Evolutionary conservation across 371 early-diverging fungal species (phyloP), one percentile per base, ranked within the genome.

Genomic region (Mortierella sp.): DNA sequence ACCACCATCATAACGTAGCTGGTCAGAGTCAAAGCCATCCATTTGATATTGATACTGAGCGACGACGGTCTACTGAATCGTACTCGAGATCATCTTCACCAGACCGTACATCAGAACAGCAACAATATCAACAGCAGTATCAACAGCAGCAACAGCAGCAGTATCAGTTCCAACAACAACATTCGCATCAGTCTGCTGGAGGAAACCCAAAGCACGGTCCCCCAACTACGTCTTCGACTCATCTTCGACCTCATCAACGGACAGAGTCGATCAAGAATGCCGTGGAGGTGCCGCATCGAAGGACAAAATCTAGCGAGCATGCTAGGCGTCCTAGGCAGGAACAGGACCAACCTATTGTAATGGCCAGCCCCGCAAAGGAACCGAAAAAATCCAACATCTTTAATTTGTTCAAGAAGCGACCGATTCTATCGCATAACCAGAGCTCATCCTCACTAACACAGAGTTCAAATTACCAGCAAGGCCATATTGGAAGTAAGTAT

Each of bases 281-380:
- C 8, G 56, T 37, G 43, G 63, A 71, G 17, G 64, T 64, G 13
- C 58, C 58, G 40, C 77, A 76, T 60, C 62, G 77, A 47, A 61
- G 77, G 60, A 71, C 77, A 76, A 76, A 76, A 43, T 76, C 77
- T 8, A 59, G 74, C 19, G 80, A 79, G 10, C 45, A 69, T 23
- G 57, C 53, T 1, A 79, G 66, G 32, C 74, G 74, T 2, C 54
- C 55, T 54, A 23, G 43, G 31, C 72, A 70, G 60, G 67, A 69
- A 3, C 67, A 70, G 26, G 70, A 73, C 5, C 56, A 37, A 3
- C 66, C 59, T 12, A 28, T 32, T 32, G 19, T 15, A 28, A 22
- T 61, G 23, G 64, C 59, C 12, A 64, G 54, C 34, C 78, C 78
- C 5, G 66, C 73, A 4, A 78, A 78, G 53, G 72, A 72, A 54